Conservation (phyloP, 345 rosid genomes). For the Lenwebbia sp. region DNA sequence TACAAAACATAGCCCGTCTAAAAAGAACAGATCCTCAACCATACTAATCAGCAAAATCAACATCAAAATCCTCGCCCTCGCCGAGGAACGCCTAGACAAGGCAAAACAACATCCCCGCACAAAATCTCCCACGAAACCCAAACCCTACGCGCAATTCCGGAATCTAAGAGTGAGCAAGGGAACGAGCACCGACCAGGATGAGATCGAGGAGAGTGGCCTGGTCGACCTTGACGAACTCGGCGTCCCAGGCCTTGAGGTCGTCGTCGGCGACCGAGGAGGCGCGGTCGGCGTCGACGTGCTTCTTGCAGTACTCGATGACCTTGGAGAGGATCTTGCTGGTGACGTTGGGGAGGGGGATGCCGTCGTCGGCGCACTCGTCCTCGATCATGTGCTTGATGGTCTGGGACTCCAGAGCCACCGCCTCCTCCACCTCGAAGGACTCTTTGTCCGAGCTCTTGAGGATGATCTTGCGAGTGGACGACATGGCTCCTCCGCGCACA, state of each 20-base stretch:
- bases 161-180: not conserved
- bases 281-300: conserved; percentile 46
- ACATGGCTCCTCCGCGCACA: not conserved
- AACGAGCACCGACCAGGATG: conserved; percentile 30
- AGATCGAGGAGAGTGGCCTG: conserved; percentile 53
- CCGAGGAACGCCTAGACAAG: not conserved
- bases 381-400: conserved; percentile 70
- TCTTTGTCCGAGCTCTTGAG: conserved; percentile 56
- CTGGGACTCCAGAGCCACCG: conserved; percentile 49
- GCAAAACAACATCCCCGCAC: not conserved
- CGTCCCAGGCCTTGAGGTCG: conserved; percentile 40
- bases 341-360: conserved; percentile 67
- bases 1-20: not conserved
- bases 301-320: conserved; percentile 73
- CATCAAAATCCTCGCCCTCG: not conserved
- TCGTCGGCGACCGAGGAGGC: conserved; percentile 14
- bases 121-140: not conserved
- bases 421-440: conserved; percentile 49
- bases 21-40: not conserved
- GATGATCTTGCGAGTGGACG: conserved; percentile 22
- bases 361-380: conserved; percentile 39
- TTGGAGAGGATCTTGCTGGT: conserved; percentile 48
- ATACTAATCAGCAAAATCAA: not conserved
- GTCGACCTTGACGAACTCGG: conserved; percentile 52
- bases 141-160: not conserved